These are phyloP conservation scores for Streptanthus diversifolius DNA, from an alignment of 345 rosid species.

Conservation along the genomic window DNA sequence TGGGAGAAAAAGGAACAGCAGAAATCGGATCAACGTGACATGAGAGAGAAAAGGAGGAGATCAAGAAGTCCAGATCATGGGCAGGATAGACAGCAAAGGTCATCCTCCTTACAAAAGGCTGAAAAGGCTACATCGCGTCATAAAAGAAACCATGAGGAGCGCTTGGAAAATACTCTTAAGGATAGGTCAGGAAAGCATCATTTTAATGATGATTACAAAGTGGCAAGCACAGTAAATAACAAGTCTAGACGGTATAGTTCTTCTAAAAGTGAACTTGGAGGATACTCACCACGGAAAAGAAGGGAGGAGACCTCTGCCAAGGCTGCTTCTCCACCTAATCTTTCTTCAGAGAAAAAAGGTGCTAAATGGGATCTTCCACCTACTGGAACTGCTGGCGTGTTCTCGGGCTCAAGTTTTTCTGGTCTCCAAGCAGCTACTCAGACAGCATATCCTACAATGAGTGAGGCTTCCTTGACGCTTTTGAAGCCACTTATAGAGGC, in stretches of 20 bases:
- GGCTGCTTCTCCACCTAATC: constrained; percentile 67
- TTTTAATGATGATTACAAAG: constrained; percentile 40
- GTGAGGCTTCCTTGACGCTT: constrained; percentile 41
- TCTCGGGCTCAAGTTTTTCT: constrained; percentile 42
- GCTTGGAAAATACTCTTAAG: constrained; percentile 37
- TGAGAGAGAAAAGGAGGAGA: constrained; percentile 54
- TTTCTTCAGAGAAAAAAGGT: constrained; percentile 62
- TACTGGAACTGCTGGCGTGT: constrained; percentile 29
- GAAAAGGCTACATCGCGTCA: constrained; percentile 44
- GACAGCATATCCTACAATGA: constrained; percentile 37
- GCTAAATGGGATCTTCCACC: constrained; percentile 86
- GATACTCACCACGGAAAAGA: constrained; percentile 92
- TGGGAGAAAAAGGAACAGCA: constrained; percentile 50
- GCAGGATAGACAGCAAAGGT: constrained; percentile 48
- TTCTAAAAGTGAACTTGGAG: constrained; percentile 76
- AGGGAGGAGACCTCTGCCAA: constrained; percentile 56
- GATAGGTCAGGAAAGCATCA: constrained; percentile 51
- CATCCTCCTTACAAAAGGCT: constrained; percentile 54
- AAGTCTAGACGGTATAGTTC: constrained; percentile 52
- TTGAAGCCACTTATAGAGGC: constrained; percentile 43
- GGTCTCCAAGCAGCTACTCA: constrained; percentile 42
- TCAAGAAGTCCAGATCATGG: constrained; percentile 67
- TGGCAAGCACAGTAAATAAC: constrained; percentile 43
- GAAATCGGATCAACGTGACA: constrained; percentile 47
- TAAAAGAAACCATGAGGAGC: constrained; percentile 46